Conservation (phyloP, 192 early-diverging fungal genomes). For the Backusella tarrabulga region DNA sequence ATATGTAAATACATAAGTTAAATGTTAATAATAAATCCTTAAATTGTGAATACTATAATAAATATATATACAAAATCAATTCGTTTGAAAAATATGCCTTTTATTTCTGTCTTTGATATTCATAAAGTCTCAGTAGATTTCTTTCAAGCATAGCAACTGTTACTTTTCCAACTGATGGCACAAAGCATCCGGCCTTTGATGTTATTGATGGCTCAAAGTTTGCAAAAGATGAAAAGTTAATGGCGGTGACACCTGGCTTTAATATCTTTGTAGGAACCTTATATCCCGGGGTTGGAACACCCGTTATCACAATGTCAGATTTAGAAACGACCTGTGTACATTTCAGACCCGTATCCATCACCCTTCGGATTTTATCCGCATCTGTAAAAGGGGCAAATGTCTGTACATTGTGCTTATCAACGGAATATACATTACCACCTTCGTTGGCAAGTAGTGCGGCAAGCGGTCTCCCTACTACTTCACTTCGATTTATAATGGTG, state of each 20-base stretch:
- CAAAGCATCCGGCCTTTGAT: conserved; percentile 89
- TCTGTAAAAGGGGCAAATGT: conserved; percentile 66
- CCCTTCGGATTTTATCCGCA: conserved; percentile 61
- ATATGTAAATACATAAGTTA: background rate
- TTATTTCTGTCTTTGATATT: conserved; percentile 52
- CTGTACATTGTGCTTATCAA: conserved; percentile 88
- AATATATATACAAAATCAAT: background rate
- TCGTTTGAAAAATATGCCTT: background rate
- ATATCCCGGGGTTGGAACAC: conserved; percentile 86
- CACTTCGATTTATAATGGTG: conserved; percentile 92
- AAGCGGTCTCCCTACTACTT: conserved; percentile 96
- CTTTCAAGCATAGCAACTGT: conserved; percentile 99
- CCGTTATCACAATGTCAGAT: conserved; percentile 98
- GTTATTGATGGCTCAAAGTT: conserved; percentile 95
- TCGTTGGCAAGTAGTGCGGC: conserved; percentile 97
- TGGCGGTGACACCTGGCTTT: conserved; percentile 92
- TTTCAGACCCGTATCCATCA: conserved; percentile 66
- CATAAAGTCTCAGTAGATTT: conserved; percentile 87
- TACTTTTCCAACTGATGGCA: conserved; percentile 96
- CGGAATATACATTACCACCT: conserved; percentile 94
- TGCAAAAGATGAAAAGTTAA: conserved; percentile 96
- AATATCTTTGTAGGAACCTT: conserved; percentile 81
- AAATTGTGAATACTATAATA: background rate
- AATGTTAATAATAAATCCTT: background rate
- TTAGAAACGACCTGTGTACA: conserved; percentile 76